Base-by-base conservation (phyloP, 106 monocot genomes). In the Triglochin maritima region DNA sequence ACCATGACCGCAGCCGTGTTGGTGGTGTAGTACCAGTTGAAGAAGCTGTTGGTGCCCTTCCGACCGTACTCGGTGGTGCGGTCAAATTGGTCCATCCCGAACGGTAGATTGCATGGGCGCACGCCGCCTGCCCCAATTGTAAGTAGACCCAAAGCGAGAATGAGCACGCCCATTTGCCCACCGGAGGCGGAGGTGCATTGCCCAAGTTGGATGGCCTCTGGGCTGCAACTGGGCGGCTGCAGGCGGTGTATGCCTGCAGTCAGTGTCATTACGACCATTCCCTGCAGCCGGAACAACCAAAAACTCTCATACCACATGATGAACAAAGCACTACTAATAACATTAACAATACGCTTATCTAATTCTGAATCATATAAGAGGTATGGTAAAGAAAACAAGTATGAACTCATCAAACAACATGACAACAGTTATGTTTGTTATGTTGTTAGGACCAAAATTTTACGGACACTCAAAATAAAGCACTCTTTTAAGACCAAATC, bases 21-120 rank as follows among this genome's bases (percentile, higher is more conserved):
- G 59, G 87, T 85, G 65, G 63, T 63, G 60, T 87, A 92, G 73
- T 91, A 90, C 93, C 93, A 89, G 68, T 89, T 93, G 81, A 89
- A 93, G 78, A 82, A 93, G 71, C 83, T 88, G 81, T 70, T 69
- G 3, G 84, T 79, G 56, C 75, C 80, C 2, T 65, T 29, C 10
- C 76, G 63, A 43, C 71, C 74, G 3, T 60, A 6, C 11, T 87
- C 76, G 2, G 72, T 84, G 46, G 51, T 41, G 6, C 49, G 49
- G 71, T 85, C 79, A 69, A 88, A 88, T 53, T 85, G 88, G 56
- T 84, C 84, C 12, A 68, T 84, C 7, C 88, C 88, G 69, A 84
- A 82, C 4, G 82, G 67, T 17, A 88, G 55, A 56, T 72, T 77
- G 76, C 76, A 79, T 0, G 84, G 84, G 44, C 72, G 63, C 3